A percentile compares a stretch with the other conserved stretches of the same genome.
Conservation (phyloP, 495 filamentous ascomycete species). For the Talaromyces nanjingensis region DNA sequence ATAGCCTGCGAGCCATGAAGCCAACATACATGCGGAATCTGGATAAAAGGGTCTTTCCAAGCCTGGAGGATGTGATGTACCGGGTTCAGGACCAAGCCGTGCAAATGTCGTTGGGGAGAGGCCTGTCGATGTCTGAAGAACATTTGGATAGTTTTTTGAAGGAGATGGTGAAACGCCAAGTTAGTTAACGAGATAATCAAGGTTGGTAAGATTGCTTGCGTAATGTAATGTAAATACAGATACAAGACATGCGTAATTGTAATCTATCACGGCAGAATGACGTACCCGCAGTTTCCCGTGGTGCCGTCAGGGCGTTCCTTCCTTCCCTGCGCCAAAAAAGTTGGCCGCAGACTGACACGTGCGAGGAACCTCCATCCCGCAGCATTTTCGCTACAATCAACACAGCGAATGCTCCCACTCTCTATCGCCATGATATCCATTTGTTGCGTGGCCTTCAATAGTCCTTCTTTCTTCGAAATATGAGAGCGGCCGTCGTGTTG, state of each 20-base stretch:
- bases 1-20: too few relatives aligned
- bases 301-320: neutral
- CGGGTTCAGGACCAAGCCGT: too few relatives aligned
- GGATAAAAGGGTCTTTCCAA: too few relatives aligned
- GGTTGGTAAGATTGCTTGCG: neutral
- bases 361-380: neutral
- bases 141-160: neutral
- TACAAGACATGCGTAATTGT: neutral
- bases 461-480: slow-evolving; percentile 18
- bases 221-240: neutral
- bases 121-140: neutral
- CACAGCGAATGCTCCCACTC: neutral
- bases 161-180: too few relatives aligned
- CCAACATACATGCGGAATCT: too few relatives aligned
- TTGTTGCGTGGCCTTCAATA: neutral
- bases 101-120: too few relatives aligned
- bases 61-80: too few relatives aligned
- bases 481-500: slow-evolving; percentile 48
- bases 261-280: neutral
- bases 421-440: neutral
- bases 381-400: neutral
- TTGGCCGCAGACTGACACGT: neutral
- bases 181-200: neutral
- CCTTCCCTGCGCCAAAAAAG: neutral
- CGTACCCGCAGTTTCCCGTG: neutral